Evolutionary conservation across 148 eudicot species (phyloP).

Genomic region (Polygonum maritimum): DNA sequence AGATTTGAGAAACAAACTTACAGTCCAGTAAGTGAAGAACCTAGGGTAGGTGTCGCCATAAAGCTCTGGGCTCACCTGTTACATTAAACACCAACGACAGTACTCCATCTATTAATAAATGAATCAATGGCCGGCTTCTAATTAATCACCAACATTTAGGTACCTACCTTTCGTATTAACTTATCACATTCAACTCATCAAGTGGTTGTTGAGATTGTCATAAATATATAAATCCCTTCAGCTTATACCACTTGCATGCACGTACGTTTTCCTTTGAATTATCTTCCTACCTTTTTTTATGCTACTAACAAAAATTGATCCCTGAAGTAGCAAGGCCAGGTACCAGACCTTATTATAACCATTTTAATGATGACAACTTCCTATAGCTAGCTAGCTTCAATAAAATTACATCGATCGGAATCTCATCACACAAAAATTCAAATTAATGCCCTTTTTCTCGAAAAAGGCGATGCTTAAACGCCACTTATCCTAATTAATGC

Average conservation of each 20-base stretch:
- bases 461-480: neutral
- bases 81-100: neutral
- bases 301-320: no score
- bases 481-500: neutral
- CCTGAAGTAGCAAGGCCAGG: no score
- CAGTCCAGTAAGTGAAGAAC: slow-evolving; percentile 99
- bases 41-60: slow-evolving; percentile 90
- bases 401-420: no score
- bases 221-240: neutral
- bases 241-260: neutral
- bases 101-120: neutral
- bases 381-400: neutral
- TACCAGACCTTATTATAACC: neutral
- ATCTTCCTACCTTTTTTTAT: no score
- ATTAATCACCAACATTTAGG: neutral
- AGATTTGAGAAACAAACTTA: slow-evolving; percentile 18
- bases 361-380: neutral
- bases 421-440: neutral
- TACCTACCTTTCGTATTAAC: neutral
- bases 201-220: neutral
- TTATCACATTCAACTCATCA: neutral
- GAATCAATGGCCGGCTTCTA: neutral
- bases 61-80: slow-evolving; percentile 90
- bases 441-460: neutral
- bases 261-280: neutral